Conservation (phyloP, 352 stramenopile species). For the Phytophthora fragariae region DNA sequence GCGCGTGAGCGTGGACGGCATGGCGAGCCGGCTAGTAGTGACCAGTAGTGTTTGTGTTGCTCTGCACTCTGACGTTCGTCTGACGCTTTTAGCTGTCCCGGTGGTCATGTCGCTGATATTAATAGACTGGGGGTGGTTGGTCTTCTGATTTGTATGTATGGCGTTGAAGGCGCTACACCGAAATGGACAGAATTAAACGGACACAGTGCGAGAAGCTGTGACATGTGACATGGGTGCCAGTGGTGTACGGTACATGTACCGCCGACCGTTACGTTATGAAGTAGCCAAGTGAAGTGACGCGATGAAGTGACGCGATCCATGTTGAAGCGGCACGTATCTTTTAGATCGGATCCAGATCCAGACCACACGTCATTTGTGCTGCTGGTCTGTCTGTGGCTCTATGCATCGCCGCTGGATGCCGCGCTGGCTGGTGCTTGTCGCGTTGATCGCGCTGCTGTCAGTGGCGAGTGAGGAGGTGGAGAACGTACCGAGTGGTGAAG, state of each 20-base stretch:
- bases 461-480: constrained; percentile 16
- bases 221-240: background rate
- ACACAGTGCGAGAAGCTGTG: background rate
- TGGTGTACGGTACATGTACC: no score
- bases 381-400: background rate
- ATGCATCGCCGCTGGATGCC: background rate
- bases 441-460: constrained; percentile 13
- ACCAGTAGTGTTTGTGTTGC: constrained; percentile 15
- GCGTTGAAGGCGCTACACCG: background rate
- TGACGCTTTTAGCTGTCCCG: constrained; percentile 1
- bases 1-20: constrained; percentile 52
- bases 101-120: constrained; percentile 1
- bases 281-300: background rate
- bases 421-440: background rate
- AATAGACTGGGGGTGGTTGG: background rate
- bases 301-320: background rate
- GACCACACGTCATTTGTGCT: constrained; percentile 3
- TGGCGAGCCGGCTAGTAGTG: constrained; percentile 20
- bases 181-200: background rate
- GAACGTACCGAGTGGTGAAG: background rate
- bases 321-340: constrained; percentile 30
- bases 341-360: background rate
- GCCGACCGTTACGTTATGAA: no score
- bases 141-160: background rate
- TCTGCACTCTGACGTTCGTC: background rate